Base-by-base conservation (phyloP, 2,329 filamentous ascomycete genomes). In the Diaporthe citri region DNA sequence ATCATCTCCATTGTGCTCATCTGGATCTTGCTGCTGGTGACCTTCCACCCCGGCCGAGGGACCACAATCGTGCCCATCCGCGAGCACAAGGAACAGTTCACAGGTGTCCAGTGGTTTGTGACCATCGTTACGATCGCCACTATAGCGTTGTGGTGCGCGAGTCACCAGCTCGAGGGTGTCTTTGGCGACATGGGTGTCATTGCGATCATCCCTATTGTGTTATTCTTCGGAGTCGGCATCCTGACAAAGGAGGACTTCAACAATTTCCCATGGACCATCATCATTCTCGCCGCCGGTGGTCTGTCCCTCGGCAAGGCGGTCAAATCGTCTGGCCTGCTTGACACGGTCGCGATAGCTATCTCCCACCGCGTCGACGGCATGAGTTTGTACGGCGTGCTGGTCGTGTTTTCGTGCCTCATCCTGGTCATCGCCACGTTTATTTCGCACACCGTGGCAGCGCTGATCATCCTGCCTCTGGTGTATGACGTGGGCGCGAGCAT, bases 211-310 rank as follows among this genome's bases (percentile, higher is more conserved):
- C 97, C 97, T 8, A 93, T 99, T 70, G 94, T 97, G 4, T 88
- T 98, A 56, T 99, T 99, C 89, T 99, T 99, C 80, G 97, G 97
- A 72, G 96, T 95, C 2, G 97, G 97, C 15, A 96, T 98, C 78
- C 88, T 99, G 43, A 98, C 96, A 66, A 99, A 98, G 85, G 97
- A 98, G 85, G 97, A 99, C 85, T 99, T 99, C 83, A 99, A 99
- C 88, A 99, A 99, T 84, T 99, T 99, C 84, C 93, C 98, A 52
- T 99, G 97, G 97, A 99, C 97, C 28, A 99, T 99, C 84, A 98
- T 99, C 84, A 98, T 99, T 80, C 92, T 99, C 28, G 97, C 97
- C 0, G 96, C 97, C 0, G 97, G 97, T 62, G 97, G 97, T 10
- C 87, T 99, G 46, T 95, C 95, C 1, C 91, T 99, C 0, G 97